Percentiles rank a stretch among this genome's conserved stretches.
These are phyloP conservation scores for Pseudogymnoascus sp. DNA, from an alignment of 2,329 filamentous ascomycete species.

Conservation along the genomic window DNA sequence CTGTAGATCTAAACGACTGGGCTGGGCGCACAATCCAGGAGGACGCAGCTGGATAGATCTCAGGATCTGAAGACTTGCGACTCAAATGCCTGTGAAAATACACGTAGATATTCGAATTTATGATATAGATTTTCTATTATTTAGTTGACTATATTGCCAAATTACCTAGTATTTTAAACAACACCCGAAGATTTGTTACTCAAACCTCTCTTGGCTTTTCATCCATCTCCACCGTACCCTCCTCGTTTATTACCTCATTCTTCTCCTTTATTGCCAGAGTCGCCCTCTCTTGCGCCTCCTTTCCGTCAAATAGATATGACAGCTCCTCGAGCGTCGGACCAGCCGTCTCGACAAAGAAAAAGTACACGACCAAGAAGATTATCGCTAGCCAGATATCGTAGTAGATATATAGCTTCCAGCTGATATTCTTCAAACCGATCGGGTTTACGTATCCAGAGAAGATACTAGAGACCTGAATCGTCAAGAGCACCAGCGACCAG, in stretches of 20 bases:
- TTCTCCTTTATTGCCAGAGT: slow-evolving; percentile 8
- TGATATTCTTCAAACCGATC: slow-evolving; percentile 32
- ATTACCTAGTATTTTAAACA: not conserved
- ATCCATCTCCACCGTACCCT: not conserved
- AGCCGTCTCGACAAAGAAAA: slow-evolving; percentile 35
- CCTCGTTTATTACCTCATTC: not conserved
- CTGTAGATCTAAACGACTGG: too few species aligned
- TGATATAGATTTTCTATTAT: not conserved
- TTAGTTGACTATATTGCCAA: not conserved
- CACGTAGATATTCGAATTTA: not conserved
- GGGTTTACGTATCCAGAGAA: slow-evolving; percentile 36
- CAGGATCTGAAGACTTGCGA: too few species aligned
- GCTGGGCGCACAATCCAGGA: too few species aligned
- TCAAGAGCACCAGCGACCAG: slow-evolving; percentile 35
- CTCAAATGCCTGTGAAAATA: too few species aligned
- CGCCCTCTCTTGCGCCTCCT: slow-evolving; percentile 7
- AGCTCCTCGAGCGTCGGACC: slow-evolving; percentile 25
- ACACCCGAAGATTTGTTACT: slow-evolving; percentile 29
- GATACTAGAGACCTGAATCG: slow-evolving; percentile 33
- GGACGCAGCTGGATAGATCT: too few species aligned
- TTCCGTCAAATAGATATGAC: slow-evolving; percentile 12
- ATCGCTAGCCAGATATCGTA: slow-evolving; percentile 35
- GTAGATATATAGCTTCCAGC: slow-evolving; percentile 37
- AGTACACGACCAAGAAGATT: slow-evolving; percentile 33
- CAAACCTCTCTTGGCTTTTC: not conserved